A percentile compares a stretch with the other conserved stretches of the same genome.
phyloP scores from a whole-genome alignment of 257 asterid genomes.

The Thymus mandschuricus region DNA sequence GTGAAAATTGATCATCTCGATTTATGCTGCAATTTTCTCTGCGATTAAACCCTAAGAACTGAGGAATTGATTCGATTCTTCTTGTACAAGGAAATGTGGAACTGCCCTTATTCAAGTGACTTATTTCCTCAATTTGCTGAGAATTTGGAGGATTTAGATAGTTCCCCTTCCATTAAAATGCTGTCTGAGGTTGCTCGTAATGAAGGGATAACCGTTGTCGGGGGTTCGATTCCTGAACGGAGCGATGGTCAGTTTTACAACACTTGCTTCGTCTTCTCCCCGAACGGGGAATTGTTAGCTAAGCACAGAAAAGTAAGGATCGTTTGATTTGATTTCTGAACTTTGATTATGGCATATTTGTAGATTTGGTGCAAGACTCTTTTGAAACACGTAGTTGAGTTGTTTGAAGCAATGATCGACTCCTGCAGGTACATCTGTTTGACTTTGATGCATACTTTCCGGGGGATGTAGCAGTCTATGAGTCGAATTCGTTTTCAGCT shows the following conservation, averaged over 20 bases:
- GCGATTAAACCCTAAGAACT: background rate
- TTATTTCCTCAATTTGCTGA: slow-evolving; percentile 39
- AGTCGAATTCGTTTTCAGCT: background rate
- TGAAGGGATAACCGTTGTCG: slow-evolving; percentile 39
- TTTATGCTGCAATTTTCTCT: background rate
- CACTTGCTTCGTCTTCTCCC: slow-evolving; percentile 45
- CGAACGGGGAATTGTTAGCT: slow-evolving; percentile 41
- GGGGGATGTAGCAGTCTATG: background rate
- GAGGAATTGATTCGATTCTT: background rate
- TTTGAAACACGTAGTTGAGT: too few species aligned
- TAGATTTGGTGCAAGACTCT: too few species aligned
- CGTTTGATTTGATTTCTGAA: background rate
- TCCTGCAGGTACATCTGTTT: slow-evolving; percentile 8
- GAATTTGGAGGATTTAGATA: slow-evolving; percentile 35
- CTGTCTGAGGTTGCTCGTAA: slow-evolving; percentile 44
- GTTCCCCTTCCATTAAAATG: slow-evolving; percentile 40
- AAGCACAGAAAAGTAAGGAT: slow-evolving; percentile 48
- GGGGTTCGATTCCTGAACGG: slow-evolving; percentile 52
- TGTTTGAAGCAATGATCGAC: background rate
- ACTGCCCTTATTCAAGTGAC: slow-evolving; percentile 45
- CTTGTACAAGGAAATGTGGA: slow-evolving; percentile 52
- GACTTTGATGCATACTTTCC: background rate
- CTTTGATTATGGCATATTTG: too few species aligned
- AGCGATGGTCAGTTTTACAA: slow-evolving; percentile 39
- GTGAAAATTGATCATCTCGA: background rate